These are phyloP conservation scores for Phaeosphaeriaceae sp. DNA, from an alignment of 2,329 filamentous ascomycete genomes.

Conservation along the genomic window DNA sequence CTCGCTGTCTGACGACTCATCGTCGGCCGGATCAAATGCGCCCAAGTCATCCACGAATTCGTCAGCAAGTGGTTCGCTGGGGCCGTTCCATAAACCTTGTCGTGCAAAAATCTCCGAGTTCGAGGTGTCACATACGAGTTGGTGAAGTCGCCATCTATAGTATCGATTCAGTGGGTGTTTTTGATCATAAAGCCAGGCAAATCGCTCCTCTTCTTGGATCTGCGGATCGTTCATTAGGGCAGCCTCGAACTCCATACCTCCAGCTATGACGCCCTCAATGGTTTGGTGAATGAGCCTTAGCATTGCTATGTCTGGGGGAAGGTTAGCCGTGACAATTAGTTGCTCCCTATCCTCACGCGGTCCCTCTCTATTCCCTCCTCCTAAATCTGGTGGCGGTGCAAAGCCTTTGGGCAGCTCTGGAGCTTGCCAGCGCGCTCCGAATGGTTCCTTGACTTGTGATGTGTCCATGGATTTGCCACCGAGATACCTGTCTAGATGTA, in stretches of 20 bases:
- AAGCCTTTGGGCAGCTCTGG: constrained; percentile 37
- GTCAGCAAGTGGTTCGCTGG: constrained; percentile 74
- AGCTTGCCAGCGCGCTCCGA: constrained; percentile 39
- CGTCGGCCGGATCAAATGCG: constrained; percentile 69
- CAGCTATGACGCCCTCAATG: constrained; percentile 77
- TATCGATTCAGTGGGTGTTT: constrained; percentile 76
- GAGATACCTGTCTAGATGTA: constrained; percentile 43
- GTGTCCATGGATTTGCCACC: constrained; percentile 31
- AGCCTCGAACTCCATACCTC: constrained; percentile 89
- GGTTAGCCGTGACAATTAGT: constrained; percentile 59
- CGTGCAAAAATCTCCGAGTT: constrained; percentile 34
- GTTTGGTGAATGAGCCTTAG: constrained; percentile 87
- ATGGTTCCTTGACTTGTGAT: constrained; percentile 33
- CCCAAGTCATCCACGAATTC: constrained; percentile 79
- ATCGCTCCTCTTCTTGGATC: constrained; percentile 85
- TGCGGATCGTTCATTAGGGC: constrained; percentile 85
- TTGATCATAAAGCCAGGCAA: constrained; percentile 92
- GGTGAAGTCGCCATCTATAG: constrained; percentile 92
- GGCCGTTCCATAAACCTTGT: constrained; percentile 70
- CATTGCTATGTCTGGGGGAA: constrained; percentile 78
- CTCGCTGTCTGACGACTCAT: constrained; percentile 62
- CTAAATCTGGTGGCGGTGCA: constrained; percentile 37
- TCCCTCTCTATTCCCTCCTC: constrained; percentile 29
- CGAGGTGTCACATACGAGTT: constrained; percentile 69
- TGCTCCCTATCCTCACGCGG: constrained; percentile 32